phyloP scores from a whole-genome alignment of 495 filamentous ascomycete species.

The Entonaema liquescens region DNA sequence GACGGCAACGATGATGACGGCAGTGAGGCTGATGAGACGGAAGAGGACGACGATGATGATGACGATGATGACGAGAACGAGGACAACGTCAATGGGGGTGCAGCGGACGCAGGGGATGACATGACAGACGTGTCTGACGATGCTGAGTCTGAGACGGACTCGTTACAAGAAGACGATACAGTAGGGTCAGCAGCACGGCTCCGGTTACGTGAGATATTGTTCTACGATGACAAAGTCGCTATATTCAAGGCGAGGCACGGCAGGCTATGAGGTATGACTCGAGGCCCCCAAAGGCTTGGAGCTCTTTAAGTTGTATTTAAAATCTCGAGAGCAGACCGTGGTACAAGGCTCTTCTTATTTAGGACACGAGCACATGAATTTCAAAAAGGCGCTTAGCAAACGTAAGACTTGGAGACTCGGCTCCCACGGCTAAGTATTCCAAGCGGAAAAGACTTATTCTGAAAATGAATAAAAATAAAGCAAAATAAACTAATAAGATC shows the following conservation, averaged over 20 bases:
- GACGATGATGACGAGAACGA: slow-evolving; percentile 57
- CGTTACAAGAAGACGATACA: slow-evolving; percentile 54
- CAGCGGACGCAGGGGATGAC: slow-evolving; percentile 52
- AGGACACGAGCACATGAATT: slow-evolving; percentile 21
- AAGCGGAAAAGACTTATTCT: background rate
- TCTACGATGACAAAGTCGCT: slow-evolving; percentile 87
- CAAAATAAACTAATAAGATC: background rate
- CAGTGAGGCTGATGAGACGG: slow-evolving; percentile 56
- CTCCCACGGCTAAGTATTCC: background rate
- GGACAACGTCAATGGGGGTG: slow-evolving; percentile 52
- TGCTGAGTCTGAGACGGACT: slow-evolving; percentile 66
- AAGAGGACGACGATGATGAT: slow-evolving; percentile 62
- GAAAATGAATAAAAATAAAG: background rate
- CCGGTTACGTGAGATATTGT: slow-evolving; percentile 82
- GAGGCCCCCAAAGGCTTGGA: slow-evolving; percentile 9
- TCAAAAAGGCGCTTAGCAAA: background rate
- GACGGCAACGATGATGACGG: slow-evolving; percentile 53
- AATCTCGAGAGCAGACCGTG: slow-evolving; percentile 10
- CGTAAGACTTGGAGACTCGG: background rate
- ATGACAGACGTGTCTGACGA: slow-evolving; percentile 63
- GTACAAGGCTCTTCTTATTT: slow-evolving; percentile 18
- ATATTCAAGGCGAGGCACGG: slow-evolving; percentile 85
- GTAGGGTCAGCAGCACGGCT: slow-evolving; percentile 63
- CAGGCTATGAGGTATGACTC: slow-evolving; percentile 60
- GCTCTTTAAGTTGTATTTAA: slow-evolving; percentile 27